Conservation (phyloP, 208 protist species). For the Trypanosoma scelopori region DNA sequence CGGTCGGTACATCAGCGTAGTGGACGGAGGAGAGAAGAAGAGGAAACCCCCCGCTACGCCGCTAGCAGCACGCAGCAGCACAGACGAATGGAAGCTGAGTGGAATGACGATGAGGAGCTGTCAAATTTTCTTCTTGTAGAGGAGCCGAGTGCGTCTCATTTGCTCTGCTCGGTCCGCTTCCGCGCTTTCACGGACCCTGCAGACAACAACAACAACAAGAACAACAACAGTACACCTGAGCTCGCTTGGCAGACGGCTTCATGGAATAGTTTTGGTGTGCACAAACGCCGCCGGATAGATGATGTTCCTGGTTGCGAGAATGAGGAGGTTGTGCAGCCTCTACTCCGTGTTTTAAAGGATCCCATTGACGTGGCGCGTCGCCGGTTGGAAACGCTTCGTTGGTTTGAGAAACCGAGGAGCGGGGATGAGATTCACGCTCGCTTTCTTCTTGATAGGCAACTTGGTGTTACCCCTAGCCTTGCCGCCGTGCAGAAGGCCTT, state of each 20-base stretch:
- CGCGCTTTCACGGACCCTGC: conserved; percentile 32
- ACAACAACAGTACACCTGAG: conserved; percentile 16
- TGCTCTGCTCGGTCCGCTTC: conserved; percentile 31
- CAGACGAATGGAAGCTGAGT: conserved; percentile 28
- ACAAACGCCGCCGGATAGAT: conserved; percentile 23
- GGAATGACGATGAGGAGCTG: conserved; percentile 26
- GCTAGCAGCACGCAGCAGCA: too few species aligned
- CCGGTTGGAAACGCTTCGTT: conserved; percentile 62
- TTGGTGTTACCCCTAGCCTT: conserved; percentile 52
- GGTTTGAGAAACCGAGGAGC: conserved; percentile 44
- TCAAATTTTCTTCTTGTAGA: conserved; percentile 28
- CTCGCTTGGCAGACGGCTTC: background rate
- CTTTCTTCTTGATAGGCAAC: conserved; percentile 62
- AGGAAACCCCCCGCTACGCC: too few species aligned
- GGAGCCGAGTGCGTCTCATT: conserved; percentile 25
- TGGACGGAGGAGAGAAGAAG: too few species aligned
- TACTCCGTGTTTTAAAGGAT: conserved; percentile 35
- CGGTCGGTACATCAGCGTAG: too few species aligned
- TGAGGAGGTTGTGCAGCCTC: conserved; percentile 22
- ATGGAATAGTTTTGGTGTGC: conserved; percentile 14
- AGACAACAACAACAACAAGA: conserved; percentile 20
- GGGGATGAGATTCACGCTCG: conserved; percentile 57
- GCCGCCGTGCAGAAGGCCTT: conserved; percentile 54
- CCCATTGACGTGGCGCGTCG: conserved; percentile 58
- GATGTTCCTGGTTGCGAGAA: conserved; percentile 7